Base-by-base conservation (phyloP, 495 filamentous ascomycete species). In the Oleoguttula mirabilis region DNA sequence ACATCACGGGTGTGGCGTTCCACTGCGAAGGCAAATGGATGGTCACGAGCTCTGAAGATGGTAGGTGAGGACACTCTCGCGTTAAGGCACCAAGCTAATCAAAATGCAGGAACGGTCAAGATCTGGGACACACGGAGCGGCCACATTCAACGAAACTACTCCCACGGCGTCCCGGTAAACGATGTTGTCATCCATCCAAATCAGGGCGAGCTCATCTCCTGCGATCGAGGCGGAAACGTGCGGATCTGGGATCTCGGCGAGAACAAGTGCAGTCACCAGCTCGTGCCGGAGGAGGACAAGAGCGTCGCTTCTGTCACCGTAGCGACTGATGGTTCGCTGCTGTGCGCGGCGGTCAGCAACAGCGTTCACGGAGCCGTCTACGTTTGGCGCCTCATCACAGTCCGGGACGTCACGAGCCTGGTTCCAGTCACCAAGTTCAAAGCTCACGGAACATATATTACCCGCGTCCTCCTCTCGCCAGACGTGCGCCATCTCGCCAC, bases 21-120 rank as follows among this genome's bases (percentile, higher is more conserved):
- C 90, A 98, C 60, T 94, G 87, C 55, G 90, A 98, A 59, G 87
- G 87, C 10, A 96, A 96, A 64, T 98, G 90, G 90, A 95, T 98
- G 87, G 88, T 95, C n/a, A 98, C 90, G 3, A 90, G 84, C 62
- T 92, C 84, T 27, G 90, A 98, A 59, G 90, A 98, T 55, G 83
- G 88, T 36, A 39, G 5, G 35, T 35, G 16, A 14, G 5, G 5
- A 21, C 12, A 14, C n/a, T 25, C 11, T 40, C 31, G 5, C 10
- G 16, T 22, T 19, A 11, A 19, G 4, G 14, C 12, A 16, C 5
- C 6, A 15, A 8, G 15, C 34, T 40, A 3, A 39, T 12, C 40
- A 5, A 16, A 7, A 21, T 12, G 3, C 17, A 52, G 49, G 49
- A 12, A 93, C 87, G 6, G 88, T 98, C 49, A 96, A 95, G 69